Evolutionary conservation across 1,284 basidiomycete genomes (phyloP).

Genomic region (Takashimella koratensis): DNA sequence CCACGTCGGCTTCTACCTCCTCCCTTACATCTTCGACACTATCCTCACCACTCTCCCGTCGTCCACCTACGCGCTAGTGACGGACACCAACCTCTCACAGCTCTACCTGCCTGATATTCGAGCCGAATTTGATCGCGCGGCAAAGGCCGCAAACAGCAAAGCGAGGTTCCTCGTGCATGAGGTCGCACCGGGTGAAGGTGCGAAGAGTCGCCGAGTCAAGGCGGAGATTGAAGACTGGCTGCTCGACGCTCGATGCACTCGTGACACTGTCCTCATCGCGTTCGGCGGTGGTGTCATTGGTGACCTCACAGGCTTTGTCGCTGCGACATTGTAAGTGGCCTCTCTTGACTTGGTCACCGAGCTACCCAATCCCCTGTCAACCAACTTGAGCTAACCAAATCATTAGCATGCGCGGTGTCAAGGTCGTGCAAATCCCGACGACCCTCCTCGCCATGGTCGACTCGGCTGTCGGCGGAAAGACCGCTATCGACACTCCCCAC

Average conservation of each 20-base stretch:
- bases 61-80: slow-evolving; percentile 88
- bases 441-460: slow-evolving; percentile 98
- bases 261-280: slow-evolving; percentile 90
- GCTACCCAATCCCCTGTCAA: too few species aligned
- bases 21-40: slow-evolving; percentile 78
- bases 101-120: slow-evolving; percentile 70
- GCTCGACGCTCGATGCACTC: slow-evolving; percentile 79
- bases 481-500: slow-evolving; percentile 92
- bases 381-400: slow-evolving; percentile 8
- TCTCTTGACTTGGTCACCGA: not conserved
- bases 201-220: slow-evolving; percentile 88
- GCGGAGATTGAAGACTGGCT: slow-evolving; percentile 93
- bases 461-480: slow-evolving; percentile 95
- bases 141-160: slow-evolving; percentile 42
- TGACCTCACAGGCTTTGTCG: slow-evolving; percentile 92
- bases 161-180: slow-evolving; percentile 74
- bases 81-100: slow-evolving; percentile 81
- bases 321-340: slow-evolving; percentile 85
- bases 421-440: slow-evolving; percentile 94
- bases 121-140: slow-evolving; percentile 60
- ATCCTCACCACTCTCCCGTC: slow-evolving; percentile 71
- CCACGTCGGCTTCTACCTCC: slow-evolving; percentile 86
- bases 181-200: slow-evolving; percentile 85
- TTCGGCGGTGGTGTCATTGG: slow-evolving; percentile 96
- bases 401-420: slow-evolving; percentile 78